Evolutionary conservation across 306 rosid species (phyloP).

Genomic region (Cucurbita maxima): DNA sequence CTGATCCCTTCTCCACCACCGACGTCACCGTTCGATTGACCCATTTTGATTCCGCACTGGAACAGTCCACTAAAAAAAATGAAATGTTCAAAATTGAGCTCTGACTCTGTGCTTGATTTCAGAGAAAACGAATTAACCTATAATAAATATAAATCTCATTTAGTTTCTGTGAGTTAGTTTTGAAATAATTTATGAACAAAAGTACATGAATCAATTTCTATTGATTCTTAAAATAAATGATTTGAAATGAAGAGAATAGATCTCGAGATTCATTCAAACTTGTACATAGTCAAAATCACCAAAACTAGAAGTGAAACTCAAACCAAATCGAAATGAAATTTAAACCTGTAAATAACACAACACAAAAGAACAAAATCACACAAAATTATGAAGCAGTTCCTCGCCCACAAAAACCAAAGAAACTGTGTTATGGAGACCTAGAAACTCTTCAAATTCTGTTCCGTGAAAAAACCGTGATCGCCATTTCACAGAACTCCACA

Average conservation of each 20-base stretch:
- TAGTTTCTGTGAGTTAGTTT: too few relatives aligned
- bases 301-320: neutral
- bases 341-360: neutral
- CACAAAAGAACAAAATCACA: neutral
- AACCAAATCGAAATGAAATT: neutral
- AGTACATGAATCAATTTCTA: too few relatives aligned
- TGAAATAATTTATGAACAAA: too few relatives aligned
- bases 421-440: neutral
- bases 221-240: too few relatives aligned
- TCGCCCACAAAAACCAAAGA: neutral
- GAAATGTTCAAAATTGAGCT: too few relatives aligned
- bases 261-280: neutral
- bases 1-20: constrained; percentile 12
- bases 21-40: neutral
- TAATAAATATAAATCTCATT: too few relatives aligned
- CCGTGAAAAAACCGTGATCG: too few relatives aligned
- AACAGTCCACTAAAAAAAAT: neutral
- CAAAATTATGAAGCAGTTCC: neutral
- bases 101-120: too few relatives aligned
- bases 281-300: neutral
- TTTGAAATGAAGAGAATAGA: too few relatives aligned
- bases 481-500: neutral
- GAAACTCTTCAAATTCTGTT: neutral
- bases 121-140: too few relatives aligned
- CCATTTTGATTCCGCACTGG: constrained; percentile 24